These are phyloP conservation scores for Cystoderma amianthinum DNA, from an alignment of 768 basidiomycete genomes.

Conservation along the genomic window DNA sequence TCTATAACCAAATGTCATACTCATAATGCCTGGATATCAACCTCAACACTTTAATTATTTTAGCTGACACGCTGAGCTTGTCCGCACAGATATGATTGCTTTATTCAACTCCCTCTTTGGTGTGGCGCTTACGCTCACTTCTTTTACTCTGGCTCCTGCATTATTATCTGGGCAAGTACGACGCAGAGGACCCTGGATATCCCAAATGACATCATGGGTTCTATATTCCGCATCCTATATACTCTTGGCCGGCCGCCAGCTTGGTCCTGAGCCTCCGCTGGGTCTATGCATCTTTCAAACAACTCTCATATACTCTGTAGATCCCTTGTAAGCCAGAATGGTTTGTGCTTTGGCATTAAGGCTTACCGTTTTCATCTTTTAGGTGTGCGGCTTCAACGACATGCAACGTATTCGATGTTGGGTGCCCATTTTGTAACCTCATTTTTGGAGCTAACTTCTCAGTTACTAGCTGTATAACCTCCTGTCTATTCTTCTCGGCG, in stretches of 20 bases:
- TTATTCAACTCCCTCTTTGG: conserved; percentile 1
- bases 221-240: conserved; percentile 15
- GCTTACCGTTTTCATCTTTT: background rate
- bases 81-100: no score
- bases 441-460: background rate
- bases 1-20: no score
- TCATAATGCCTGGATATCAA: no score
- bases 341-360: background rate
- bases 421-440: background rate
- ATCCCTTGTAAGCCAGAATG: conserved; percentile 16
- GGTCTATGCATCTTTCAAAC: conserved; percentile 17
- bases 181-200: conserved; percentile 11
- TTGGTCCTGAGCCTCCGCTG: conserved; percentile 12
- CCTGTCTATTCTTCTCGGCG: background rate
- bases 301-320: conserved; percentile 16
- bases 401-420: background rate
- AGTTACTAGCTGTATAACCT: background rate
- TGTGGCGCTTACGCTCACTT: background rate
- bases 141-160: conserved; percentile 1
- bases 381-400: background rate
- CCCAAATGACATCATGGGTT: conserved; percentile 13
- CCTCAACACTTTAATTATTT: no score
- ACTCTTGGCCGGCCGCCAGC: conserved; percentile 14
- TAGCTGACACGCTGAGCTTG: no score
- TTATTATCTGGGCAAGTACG: conserved; percentile 2